Evolutionary conservation across 805 yeast species (phyloP).

Genomic region (Candida methanosorbosa): DNA sequence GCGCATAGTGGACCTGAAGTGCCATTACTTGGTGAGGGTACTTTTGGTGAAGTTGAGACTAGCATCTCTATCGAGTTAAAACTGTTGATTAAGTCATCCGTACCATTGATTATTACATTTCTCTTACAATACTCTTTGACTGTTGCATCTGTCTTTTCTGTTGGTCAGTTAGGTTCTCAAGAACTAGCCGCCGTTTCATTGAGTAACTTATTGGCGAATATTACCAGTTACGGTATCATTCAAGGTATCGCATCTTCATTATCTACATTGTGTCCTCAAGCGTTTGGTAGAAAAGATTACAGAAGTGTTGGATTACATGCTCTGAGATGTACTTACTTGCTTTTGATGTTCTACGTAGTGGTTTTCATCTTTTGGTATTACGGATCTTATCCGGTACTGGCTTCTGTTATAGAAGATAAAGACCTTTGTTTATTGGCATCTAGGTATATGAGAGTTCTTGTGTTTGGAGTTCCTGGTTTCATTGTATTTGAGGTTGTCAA

Average conservation of each 20-base stretch:
- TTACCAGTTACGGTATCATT: conserved; percentile 64
- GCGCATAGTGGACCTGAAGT: conserved; percentile 9
- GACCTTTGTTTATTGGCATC: conserved; percentile 46
- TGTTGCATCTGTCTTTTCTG: conserved; percentile 70
- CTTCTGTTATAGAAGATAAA: conserved; percentile 27
- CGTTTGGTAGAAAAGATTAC: conserved; percentile 61
- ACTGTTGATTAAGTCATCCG: conserved; percentile 31
- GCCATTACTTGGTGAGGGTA: conserved; percentile 14
- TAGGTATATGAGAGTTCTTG: conserved; percentile 42
- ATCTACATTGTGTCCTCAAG: conserved; percentile 73
- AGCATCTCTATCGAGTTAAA: conserved; percentile 27
- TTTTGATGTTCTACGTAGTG: conserved; percentile 42
- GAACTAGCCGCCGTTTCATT: conserved; percentile 72
- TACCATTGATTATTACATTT: conserved; percentile 60
- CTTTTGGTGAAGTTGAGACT: conserved; percentile 33
- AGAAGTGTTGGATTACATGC: conserved; percentile 61
- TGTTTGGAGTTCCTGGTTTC: conserved; percentile 70
- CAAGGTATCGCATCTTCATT: conserved; percentile 75
- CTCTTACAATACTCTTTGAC: conserved; percentile 64
- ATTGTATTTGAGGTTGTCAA: conserved; percentile 57
- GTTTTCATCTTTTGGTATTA: conserved; percentile 54
- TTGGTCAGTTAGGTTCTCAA: conserved; percentile 61
- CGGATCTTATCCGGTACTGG: conserved; percentile 42
- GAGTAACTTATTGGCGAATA: conserved; percentile 72
- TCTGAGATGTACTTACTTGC: conserved; percentile 55